Evolutionary conservation across 1,139 yeast species (phyloP).

Genomic region (Suhomyces atakaporum): DNA sequence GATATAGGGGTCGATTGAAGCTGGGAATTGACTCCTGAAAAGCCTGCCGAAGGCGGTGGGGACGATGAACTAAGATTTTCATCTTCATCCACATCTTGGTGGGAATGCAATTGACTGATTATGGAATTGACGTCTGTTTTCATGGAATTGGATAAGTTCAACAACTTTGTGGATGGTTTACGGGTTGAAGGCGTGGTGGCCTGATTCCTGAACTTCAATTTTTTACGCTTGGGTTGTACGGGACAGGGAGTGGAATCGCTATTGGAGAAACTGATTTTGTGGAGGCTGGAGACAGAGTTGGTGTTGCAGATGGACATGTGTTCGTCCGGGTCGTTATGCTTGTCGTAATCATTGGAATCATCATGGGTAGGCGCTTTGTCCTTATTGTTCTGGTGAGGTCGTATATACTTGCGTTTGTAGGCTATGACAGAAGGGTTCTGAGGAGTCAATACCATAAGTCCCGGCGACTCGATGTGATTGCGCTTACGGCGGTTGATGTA

Average conservation of each 20-base stretch:
- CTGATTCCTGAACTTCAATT: conserved; percentile 17
- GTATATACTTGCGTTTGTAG: conserved; percentile 8
- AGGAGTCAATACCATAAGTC: conserved; percentile 19
- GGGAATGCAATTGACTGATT: conserved; percentile 14
- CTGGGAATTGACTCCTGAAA: conserved; percentile 7
- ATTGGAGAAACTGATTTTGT: conserved; percentile 23
- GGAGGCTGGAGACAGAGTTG: conserved; percentile 16
- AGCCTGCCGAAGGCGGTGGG: conserved; percentile 4
- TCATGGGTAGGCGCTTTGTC: conserved; percentile 8
- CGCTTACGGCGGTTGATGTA: conserved; percentile 21
- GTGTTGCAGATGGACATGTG: conserved; percentile 20
- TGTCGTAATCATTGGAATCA: conserved; percentile 11
- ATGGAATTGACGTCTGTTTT: conserved; percentile 18
- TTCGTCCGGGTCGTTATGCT: conserved; percentile 11
- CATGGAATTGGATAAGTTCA: conserved; percentile 21
- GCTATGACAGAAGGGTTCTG: conserved; percentile 5
- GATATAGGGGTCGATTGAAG: conserved; percentile 23
- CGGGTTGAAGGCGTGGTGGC: conserved; percentile 24
- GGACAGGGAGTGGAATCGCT: conserved; percentile 31
- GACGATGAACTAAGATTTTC: conserved; percentile 11
- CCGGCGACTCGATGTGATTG: conserved; percentile 21
- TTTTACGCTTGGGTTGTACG: conserved; percentile 25
- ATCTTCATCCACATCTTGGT: conserved; percentile 12
- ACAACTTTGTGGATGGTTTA: conserved; percentile 16
- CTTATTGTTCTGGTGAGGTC: conserved; percentile 7